Evolutionary conservation across 257 asterid species (phyloP).

Genomic region (Gentiana macrophylla): DNA sequence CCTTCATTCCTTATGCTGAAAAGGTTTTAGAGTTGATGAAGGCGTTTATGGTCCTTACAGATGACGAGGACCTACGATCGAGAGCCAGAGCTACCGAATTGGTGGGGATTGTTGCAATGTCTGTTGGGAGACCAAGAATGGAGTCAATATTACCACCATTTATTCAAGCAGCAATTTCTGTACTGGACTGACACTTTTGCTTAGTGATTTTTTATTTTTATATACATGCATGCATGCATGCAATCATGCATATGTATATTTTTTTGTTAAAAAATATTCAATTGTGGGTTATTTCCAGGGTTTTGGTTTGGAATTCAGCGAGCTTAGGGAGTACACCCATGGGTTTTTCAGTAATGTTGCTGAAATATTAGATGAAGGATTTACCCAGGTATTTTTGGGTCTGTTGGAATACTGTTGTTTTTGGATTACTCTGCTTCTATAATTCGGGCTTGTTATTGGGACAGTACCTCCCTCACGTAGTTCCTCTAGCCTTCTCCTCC

Average conservation of each 20-base stretch:
- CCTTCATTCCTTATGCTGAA: conserved; percentile 87
- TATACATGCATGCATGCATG: no score
- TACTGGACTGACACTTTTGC: conserved; percentile 19
- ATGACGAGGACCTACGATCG: conserved; percentile 91
- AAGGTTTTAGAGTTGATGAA: conserved; percentile 94
- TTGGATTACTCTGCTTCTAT: background rate
- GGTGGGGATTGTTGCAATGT: conserved; percentile 91
- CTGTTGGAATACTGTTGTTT: background rate
- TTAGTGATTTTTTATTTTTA: no score
- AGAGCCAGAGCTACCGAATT: conserved; percentile 99
- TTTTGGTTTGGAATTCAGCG: conserved; percentile 81
- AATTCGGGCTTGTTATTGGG: conserved; percentile 6
- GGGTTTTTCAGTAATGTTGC: conserved; percentile 96
- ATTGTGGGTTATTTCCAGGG: conserved; percentile 49
- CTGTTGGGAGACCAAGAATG: conserved; percentile 89
- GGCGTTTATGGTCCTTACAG: conserved; percentile 86
- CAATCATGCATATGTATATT: no score
- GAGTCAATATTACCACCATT: conserved; percentile 81
- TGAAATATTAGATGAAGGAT: conserved; percentile 83
- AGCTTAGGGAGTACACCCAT: conserved; percentile 97
- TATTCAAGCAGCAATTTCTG: conserved; percentile 92
- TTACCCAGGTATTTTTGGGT: conserved; percentile 56
- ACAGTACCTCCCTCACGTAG: conserved; percentile 95
- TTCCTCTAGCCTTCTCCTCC: conserved; percentile 73
- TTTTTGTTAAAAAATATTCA: conserved; percentile 8